Evolutionary conservation across 2,329 filamentous ascomycete species (phyloP).

Genomic region (Scedosporium dehoogii): DNA sequence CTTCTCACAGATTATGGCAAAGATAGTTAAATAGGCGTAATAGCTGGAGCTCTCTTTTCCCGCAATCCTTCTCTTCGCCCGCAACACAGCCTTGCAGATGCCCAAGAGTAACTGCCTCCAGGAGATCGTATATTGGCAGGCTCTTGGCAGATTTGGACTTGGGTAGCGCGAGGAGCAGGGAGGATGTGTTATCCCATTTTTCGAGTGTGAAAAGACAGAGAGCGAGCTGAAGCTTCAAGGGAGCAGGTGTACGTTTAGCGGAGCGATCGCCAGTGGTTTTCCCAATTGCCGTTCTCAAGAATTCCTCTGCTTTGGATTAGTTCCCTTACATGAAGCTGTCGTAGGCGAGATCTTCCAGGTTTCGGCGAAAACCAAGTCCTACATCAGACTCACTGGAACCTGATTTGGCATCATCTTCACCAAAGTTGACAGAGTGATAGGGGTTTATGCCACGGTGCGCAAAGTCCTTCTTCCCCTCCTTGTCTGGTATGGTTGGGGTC

Average conservation of each 20-base stretch:
- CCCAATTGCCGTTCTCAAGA: constrained; percentile 2
- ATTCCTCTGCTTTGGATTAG: constrained; percentile 7
- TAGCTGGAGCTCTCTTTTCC: not conserved
- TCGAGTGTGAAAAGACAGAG: not conserved
- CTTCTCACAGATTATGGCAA: not conserved
- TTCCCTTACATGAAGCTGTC: not conserved
- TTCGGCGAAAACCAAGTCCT: not conserved
- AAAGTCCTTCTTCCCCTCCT: not conserved
- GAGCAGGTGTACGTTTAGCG: not conserved
- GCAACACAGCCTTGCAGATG: not conserved
- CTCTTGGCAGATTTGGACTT: not conserved
- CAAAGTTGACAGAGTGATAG: not conserved
- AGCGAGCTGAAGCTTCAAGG: not conserved
- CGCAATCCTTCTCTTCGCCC: not conserved
- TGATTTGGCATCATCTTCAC: not conserved
- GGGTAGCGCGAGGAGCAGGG: not conserved
- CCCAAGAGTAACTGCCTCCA: not conserved
- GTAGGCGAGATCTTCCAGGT: constrained; percentile 6
- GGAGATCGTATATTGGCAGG: not conserved
- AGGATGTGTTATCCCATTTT: not conserved
- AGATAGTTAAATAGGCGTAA: not conserved
- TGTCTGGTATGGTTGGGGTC: not conserved
- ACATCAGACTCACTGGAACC: not conserved
- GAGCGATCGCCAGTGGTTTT: not conserved
- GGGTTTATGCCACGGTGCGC: not conserved